These are phyloP conservation scores for Cruciata laevipes DNA, from an alignment of 257 asterid genomes.

Conservation along the genomic window DNA sequence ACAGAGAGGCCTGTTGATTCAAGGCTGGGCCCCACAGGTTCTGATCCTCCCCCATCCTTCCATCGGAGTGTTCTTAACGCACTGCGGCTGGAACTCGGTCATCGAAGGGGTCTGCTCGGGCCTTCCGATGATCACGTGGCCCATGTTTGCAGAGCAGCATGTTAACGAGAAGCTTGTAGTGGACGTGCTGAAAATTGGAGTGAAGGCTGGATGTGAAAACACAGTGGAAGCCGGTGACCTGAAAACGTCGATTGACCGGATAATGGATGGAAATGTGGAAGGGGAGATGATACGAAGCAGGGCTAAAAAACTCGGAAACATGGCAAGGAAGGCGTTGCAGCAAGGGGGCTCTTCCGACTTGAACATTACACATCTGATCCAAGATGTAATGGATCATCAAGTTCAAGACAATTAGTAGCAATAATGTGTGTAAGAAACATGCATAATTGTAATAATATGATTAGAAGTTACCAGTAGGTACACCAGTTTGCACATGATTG, in stretches of 20 bases:
- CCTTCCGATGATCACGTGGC: conserved; percentile 57
- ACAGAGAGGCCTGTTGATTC: conserved; percentile 46
- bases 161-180: conserved; percentile 46
- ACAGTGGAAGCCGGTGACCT: conserved; percentile 44
- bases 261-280: conserved; percentile 40
- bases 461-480: too few species aligned
- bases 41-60: conserved; percentile 43
- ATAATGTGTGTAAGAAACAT: too few species aligned
- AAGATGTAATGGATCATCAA: conserved; percentile 27
- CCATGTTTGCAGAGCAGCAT: conserved; percentile 49
- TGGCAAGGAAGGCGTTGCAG: conserved; percentile 39
- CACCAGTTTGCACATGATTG: too few species aligned
- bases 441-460: too few species aligned
- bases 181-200: conserved; percentile 35
- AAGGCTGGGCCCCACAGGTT: conserved; percentile 60
- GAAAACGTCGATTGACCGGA: conserved; percentile 27
- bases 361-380: conserved; percentile 32
- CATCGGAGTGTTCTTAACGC: conserved; percentile 49
- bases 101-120: conserved; percentile 52
- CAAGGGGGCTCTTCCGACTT: conserved; percentile 44
- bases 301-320: conserved; percentile 26
- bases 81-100: conserved; percentile 65
- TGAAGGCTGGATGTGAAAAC: conserved; percentile 56
- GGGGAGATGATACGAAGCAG: conserved; percentile 31
- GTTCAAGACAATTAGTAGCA: background rate